phyloP scores from a whole-genome alignment of 2,329 filamentous ascomycete species.

The Claviceps sp. region DNA sequence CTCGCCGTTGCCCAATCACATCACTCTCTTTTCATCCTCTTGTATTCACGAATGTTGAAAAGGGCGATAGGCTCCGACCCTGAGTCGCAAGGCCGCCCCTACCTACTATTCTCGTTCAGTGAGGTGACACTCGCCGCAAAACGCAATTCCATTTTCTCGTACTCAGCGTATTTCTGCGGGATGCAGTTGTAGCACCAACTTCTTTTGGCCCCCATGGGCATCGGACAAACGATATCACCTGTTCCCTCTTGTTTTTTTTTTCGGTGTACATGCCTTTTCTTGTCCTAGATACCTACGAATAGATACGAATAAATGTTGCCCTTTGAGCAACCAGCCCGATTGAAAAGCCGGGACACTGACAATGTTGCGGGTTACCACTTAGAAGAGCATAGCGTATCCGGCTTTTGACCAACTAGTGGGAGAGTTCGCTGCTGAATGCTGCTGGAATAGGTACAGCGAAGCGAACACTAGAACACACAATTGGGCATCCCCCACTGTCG shows the following conservation, averaged over 20 bases:
- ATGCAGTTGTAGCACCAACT: neutral
- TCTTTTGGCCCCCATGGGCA: neutral
- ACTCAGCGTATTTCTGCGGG: neutral
- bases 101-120: neutral
- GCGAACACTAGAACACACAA: too few relatives aligned
- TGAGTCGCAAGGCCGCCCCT: neutral
- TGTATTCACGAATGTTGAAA: neutral
- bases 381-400: too few relatives aligned
- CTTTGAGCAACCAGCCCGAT: neutral
- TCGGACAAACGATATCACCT: neutral
- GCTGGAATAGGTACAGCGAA: too few relatives aligned
- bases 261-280: neutral
- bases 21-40: neutral
- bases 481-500: too few relatives aligned
- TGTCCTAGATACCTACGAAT: neutral
- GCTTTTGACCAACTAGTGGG: too few relatives aligned
- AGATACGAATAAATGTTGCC: neutral
- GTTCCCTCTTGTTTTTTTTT: neutral
- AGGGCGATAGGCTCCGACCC: neutral
- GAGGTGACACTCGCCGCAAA: neutral
- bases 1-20: neutral
- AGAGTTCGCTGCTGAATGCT: too few relatives aligned
- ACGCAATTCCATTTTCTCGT: neutral
- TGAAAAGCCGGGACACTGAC: neutral
- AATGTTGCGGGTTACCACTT: neutral